Base-by-base conservation (phyloP, 768 basidiomycete genomes). In the Imleria badia region DNA sequence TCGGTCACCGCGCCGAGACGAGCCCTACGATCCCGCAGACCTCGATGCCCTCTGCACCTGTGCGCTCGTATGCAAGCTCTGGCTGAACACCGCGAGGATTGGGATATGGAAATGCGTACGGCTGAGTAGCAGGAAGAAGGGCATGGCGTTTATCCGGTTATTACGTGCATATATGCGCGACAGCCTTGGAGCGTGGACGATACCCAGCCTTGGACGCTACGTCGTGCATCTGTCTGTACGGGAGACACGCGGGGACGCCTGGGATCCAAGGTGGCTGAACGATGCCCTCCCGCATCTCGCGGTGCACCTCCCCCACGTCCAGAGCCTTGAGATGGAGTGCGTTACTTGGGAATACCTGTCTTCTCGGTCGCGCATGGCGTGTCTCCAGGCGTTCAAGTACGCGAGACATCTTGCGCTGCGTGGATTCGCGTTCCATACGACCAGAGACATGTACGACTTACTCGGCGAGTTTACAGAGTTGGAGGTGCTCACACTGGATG, bases 201-300 rank as follows among this genome's bases (percentile, higher is more conserved):
- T 62, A 34, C 82, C 79, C 8, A 90, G 79, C 35, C 81, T 73
- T 11, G 80, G 79, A 22, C 85, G 85, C 62, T 89, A 91, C 22
- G 54, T 72, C 19, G 40, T 48, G 7, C 52, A 57, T 23, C 49
- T 71, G 36, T 71, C 59, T 41, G 11, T 72, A 33, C 67, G 59
- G 23, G 69, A 71, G 48, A 66, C 68, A 11, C 69, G 65, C 17
- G 69, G 69, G 20, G 59, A 65, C 14, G 41, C 63, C 5, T 72
- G 67, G 69, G 71, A 71, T 50, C 71, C 69, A 3, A 67, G 66
- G 39, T 71, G 69, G 69, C 55, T 72, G 8, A 55, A 72, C 13
- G 69, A 67, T 20, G 60, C 63, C 14, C 60, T 71, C 20, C 69
- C 67, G 13, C 45, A 58, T 30, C 55, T 71, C 17, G 60, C 61